phyloP scores from a whole-genome alignment of 768 basidiomycete genomes.

The Rossbeevera mucosa region DNA sequence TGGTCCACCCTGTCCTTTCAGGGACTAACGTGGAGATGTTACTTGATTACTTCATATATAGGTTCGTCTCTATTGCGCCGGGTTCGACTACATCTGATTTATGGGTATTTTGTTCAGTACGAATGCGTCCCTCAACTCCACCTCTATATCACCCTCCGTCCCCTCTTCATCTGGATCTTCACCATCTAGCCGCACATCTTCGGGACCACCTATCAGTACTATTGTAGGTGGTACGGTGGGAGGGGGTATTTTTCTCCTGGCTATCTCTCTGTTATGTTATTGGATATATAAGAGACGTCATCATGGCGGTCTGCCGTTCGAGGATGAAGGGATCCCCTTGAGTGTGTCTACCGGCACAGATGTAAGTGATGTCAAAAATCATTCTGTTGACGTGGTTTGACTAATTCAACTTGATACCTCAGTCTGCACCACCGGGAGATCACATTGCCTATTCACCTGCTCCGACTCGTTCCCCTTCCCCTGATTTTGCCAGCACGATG shows the following conservation, averaged over 20 bases:
- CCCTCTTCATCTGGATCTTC: neutral
- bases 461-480: neutral
- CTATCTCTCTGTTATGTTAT: neutral
- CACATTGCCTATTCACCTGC: neutral
- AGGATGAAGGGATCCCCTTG: neutral
- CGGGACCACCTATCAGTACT: neutral
- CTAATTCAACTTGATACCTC: neutral
- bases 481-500: neutral
- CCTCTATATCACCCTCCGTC: neutral
- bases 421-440: neutral
- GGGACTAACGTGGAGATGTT: neutral
- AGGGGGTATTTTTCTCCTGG: neutral
- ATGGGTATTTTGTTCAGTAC: slow-evolving; percentile 1
- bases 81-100: neutral
- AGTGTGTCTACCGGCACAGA: neutral
- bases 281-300: neutral
- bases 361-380: neutral
- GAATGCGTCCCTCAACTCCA: neutral
- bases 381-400: neutral
- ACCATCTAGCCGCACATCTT: neutral
- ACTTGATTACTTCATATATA: slow-evolving; percentile 19
- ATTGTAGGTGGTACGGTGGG: slow-evolving; percentile 11
- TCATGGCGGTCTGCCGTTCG: neutral
- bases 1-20: neutral
- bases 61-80: slow-evolving; percentile 2